A percentile compares a stretch with the other conserved stretches of the same genome.
These are phyloP conservation scores for Rubus parviflorus DNA, from an alignment of 306 rosid species.

Conservation along the genomic window DNA sequence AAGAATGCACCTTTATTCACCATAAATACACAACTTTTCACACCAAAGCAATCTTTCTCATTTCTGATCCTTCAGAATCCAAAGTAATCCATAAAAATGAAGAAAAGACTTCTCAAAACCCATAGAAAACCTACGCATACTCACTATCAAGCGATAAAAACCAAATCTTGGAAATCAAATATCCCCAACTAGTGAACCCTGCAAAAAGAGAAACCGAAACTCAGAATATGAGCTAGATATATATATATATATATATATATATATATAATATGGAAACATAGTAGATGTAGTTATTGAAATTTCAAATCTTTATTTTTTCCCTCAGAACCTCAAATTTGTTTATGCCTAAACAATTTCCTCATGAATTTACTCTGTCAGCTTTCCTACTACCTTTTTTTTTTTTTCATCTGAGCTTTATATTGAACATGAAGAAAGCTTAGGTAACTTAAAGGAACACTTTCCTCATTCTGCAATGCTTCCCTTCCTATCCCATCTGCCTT, in stretches of 20 bases:
- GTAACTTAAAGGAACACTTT: not conserved
- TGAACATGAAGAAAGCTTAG: not conserved
- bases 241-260: not conserved
- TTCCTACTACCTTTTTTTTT: not conserved
- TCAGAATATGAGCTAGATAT: slow-evolving; percentile 2
- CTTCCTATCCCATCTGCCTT: not conserved
- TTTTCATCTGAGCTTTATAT: not conserved
- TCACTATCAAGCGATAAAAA: slow-evolving; percentile 12
- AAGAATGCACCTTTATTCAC: slow-evolving; percentile 28
- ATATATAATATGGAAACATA: not conserved
- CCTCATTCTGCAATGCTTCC: not conserved
- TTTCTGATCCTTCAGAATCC: slow-evolving; percentile 21
- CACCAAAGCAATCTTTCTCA: slow-evolving; percentile 23
- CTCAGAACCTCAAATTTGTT: not conserved
- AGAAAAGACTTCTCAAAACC: slow-evolving; percentile 22
- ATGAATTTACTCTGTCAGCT: not conserved
- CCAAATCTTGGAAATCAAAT: slow-evolving; percentile 17
- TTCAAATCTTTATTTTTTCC: slow-evolving; percentile 1
- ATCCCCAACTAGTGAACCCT: slow-evolving; percentile 23
- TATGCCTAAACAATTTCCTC: not conserved
- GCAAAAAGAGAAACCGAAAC: slow-evolving; percentile 15
- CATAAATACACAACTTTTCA: slow-evolving; percentile 17
- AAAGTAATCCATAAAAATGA: slow-evolving; percentile 16
- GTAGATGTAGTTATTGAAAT: not conserved
- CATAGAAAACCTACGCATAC: slow-evolving; percentile 16